A percentile compares a stretch with the other conserved stretches of the same genome.
phyloP scores from a whole-genome alignment of 2,329 filamentous ascomycete species.

The Tetracladium maxilliforme region DNA sequence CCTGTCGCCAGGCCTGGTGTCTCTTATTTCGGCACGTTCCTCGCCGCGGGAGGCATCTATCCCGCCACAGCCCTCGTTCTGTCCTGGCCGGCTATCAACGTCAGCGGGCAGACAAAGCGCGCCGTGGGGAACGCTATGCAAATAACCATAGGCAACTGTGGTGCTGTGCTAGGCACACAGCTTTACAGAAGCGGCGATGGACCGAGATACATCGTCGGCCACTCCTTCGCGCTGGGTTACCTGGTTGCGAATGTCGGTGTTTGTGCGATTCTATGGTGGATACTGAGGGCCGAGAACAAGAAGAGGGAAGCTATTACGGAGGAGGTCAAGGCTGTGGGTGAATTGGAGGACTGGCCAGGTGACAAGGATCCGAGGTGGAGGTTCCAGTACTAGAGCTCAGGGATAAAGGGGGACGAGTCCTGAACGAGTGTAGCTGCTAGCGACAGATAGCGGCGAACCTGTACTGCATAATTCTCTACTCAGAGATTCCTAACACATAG shows the following conservation, averaged over 20 bases:
- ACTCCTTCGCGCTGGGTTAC: conserved; percentile 52
- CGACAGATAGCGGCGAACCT: too few species aligned
- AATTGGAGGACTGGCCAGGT: conserved; percentile 34
- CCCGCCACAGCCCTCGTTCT: conserved; percentile 47
- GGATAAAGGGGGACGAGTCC: too few species aligned
- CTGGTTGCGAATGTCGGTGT: conserved; percentile 41
- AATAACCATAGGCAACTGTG: conserved; percentile 56
- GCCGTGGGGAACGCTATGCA: conserved; percentile 56
- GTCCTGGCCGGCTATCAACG: conserved; percentile 59
- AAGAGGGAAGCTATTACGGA: conserved; percentile 26
- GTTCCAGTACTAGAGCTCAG: conserved; percentile 51
- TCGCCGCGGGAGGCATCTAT: conserved; percentile 53
- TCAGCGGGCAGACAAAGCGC: conserved; percentile 55
- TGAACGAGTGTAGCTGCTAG: too few species aligned
- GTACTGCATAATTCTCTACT: too few species aligned
- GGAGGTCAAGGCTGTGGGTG: conserved; percentile 31
- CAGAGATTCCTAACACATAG: too few species aligned
- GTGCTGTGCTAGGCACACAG: conserved; percentile 55
- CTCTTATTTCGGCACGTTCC: conserved; percentile 45
- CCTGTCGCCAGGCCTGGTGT: conserved; percentile 33
- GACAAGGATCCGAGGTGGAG: conserved; percentile 52
- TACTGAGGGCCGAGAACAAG: conserved; percentile 42
- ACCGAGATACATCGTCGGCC: conserved; percentile 50
- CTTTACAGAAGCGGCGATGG: conserved; percentile 45
- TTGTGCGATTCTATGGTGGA: conserved; percentile 32